phyloP scores from a whole-genome alignment of 1,284 basidiomycete species.

The Tilletiopsis washingtonensis region DNA sequence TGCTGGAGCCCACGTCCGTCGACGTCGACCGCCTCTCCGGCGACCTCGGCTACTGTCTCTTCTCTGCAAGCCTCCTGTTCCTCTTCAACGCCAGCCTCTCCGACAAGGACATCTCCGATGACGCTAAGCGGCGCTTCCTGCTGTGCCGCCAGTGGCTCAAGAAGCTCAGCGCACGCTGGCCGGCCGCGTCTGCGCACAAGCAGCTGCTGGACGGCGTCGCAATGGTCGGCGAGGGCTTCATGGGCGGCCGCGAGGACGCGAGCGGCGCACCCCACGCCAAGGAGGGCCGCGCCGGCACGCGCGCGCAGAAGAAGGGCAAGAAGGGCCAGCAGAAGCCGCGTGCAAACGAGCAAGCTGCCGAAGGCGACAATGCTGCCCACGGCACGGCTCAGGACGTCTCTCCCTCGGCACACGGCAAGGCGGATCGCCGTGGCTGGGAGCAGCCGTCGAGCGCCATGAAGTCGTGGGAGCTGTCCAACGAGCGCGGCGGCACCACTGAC shows the following conservation, averaged over 20 bases:
- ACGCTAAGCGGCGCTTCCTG: slow-evolving; percentile 24
- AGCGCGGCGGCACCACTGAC: too few relatives aligned
- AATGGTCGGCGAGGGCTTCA: slow-evolving; percentile 21
- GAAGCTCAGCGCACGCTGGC: slow-evolving; percentile 33
- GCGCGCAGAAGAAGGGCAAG: not conserved
- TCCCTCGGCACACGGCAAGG: too few relatives aligned
- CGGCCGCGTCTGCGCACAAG: slow-evolving; percentile 32
- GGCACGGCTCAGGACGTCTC: too few relatives aligned
- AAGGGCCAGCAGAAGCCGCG: not conserved
- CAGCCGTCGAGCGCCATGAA: too few relatives aligned
- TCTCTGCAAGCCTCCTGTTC: slow-evolving; percentile 37
- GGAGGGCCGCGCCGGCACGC: not conserved
- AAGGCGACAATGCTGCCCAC: too few relatives aligned
- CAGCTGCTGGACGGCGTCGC: slow-evolving; percentile 39
- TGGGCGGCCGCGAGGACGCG: slow-evolving; percentile 1
- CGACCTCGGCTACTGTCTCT: slow-evolving; percentile 37
- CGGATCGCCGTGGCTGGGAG: too few relatives aligned
- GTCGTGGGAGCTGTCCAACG: too few relatives aligned
- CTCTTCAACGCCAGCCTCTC: slow-evolving; percentile 34
- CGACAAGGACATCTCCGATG: slow-evolving; percentile 13
- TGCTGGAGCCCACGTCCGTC: slow-evolving; percentile 21
- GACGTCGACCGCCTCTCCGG: slow-evolving; percentile 31
- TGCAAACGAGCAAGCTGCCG: too few relatives aligned
- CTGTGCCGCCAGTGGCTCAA: slow-evolving; percentile 34
- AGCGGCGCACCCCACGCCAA: too few relatives aligned